Conservation (phyloP, 2,329 filamentous ascomycete genomes). For the Ascochyta rabiei region DNA sequence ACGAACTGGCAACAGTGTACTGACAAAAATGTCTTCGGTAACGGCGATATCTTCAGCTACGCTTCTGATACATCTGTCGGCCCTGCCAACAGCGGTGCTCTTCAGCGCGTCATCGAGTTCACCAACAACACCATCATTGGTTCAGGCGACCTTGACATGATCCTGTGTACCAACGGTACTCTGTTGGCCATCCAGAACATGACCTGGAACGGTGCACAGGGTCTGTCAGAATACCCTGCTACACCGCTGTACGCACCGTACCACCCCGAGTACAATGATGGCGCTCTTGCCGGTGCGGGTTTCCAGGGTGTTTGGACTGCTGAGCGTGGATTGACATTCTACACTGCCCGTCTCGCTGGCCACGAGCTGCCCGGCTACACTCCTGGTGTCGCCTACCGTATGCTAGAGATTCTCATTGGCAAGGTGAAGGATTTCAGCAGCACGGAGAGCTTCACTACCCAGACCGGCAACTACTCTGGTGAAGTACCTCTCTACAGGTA, state of each 20-base stretch:
- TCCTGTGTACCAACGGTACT: conserved; percentile 59
- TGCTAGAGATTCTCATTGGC: conserved; percentile 52
- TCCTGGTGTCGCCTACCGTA: conserved; percentile 51
- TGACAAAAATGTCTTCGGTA: conserved; percentile 51
- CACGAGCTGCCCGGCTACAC: conserved; percentile 54
- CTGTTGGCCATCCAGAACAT: conserved; percentile 60
- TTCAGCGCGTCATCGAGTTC: conserved; percentile 57
- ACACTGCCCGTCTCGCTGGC: conserved; percentile 50
- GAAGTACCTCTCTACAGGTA: conserved; percentile 34
- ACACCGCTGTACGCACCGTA: conserved; percentile 53
- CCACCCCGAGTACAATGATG: conserved; percentile 51
- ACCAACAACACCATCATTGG: conserved; percentile 60
- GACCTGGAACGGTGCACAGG: conserved; percentile 59
- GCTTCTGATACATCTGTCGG: conserved; percentile 45
- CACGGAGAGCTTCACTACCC: conserved; percentile 44
- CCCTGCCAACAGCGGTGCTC: conserved; percentile 50
- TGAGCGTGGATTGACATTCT: conserved; percentile 56
- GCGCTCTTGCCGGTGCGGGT: conserved; percentile 49
- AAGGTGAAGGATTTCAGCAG: conserved; percentile 46
- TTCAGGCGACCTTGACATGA: conserved; percentile 56
- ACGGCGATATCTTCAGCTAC: conserved; percentile 30
- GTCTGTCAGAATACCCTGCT: conserved; percentile 52
- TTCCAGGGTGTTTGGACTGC: conserved; percentile 49
- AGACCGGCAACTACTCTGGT: conserved; percentile 42
- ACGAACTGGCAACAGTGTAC: conserved; percentile 53